A percentile compares a stretch with the other conserved stretches of the same genome.
Evolutionary conservation across 2,329 filamentous ascomycete species (phyloP).

Genomic region (Sarocladium strictum): DNA sequence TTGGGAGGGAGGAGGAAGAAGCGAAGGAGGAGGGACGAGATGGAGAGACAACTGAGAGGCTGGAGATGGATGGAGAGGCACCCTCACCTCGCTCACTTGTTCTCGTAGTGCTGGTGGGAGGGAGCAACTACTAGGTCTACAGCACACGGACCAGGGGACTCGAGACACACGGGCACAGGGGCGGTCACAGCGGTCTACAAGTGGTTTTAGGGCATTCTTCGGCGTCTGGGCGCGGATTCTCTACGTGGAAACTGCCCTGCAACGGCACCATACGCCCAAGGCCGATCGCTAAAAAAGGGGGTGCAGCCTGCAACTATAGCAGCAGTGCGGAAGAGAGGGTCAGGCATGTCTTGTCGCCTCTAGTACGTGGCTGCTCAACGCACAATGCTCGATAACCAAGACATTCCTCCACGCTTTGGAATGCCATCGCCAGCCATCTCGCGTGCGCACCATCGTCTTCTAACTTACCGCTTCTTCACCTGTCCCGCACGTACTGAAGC

Average conservation of each 20-base stretch:
- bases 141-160: neutral
- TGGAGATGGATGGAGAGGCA: neutral
- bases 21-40: neutral
- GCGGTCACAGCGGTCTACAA: neutral
- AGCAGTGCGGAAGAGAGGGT: neutral
- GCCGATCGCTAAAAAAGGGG: too few species aligned
- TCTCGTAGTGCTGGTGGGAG: neutral
- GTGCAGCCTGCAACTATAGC: neutral
- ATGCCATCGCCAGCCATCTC: constrained; percentile 5
- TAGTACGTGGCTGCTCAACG: neutral
- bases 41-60: constrained; percentile 2
- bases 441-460: neutral
- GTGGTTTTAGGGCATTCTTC: neutral
- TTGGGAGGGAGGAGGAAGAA: constrained; percentile 7
- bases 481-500: neutral
- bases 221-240: neutral
- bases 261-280: neutral
- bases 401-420: constrained; percentile 5
- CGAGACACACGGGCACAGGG: neutral
- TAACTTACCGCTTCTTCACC: neutral
- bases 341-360: neutral
- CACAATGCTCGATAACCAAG: neutral
- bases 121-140: neutral
- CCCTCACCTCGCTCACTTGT: neutral
- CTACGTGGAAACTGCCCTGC: neutral